Evolutionary conservation across 2,329 filamentous ascomycete genomes (phyloP).

Genomic region (Curvularia sp.): DNA sequence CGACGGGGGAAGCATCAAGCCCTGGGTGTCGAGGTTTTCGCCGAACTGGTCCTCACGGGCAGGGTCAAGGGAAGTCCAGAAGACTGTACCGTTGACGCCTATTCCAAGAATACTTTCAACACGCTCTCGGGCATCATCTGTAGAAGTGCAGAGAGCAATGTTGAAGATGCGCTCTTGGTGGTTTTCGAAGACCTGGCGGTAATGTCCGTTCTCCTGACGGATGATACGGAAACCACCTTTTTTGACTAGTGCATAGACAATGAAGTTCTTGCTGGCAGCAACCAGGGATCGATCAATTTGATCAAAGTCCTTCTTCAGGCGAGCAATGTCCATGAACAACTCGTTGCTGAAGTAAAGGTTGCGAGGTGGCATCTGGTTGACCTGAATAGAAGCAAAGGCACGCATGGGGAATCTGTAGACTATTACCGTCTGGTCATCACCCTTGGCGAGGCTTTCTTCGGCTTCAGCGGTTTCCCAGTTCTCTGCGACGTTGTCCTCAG

Average conservation of each 20-base stretch:
- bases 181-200: slow-evolving; percentile 89
- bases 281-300: slow-evolving; percentile 94
- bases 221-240: slow-evolving; percentile 92
- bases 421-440: slow-evolving; percentile 71
- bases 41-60: slow-evolving; percentile 64
- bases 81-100: slow-evolving; percentile 93
- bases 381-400: slow-evolving; percentile 89
- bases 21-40: slow-evolving; percentile 83
- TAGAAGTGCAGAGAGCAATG: slow-evolving; percentile 76
- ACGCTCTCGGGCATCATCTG: slow-evolving; percentile 55
- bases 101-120: slow-evolving; percentile 85
- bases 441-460: slow-evolving; percentile 71
- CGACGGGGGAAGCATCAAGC: slow-evolving; percentile 88
- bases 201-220: slow-evolving; percentile 88
- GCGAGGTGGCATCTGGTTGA: slow-evolving; percentile 64
- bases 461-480: slow-evolving; percentile 90
- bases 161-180: slow-evolving; percentile 95
- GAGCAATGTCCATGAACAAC: slow-evolving; percentile 87
- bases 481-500: slow-evolving; percentile 70
- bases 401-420: slow-evolving; percentile 97
- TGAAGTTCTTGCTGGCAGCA: slow-evolving; percentile 87
- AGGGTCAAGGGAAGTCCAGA: slow-evolving; percentile 78
- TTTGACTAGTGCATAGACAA: slow-evolving; percentile 93
- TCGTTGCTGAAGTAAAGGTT: slow-evolving; percentile 74
- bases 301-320: slow-evolving; percentile 96